These are phyloP conservation scores for Phytophthora macrochlamydospora DNA, from an alignment of 352 stramenopile species.

Conservation along the genomic window DNA sequence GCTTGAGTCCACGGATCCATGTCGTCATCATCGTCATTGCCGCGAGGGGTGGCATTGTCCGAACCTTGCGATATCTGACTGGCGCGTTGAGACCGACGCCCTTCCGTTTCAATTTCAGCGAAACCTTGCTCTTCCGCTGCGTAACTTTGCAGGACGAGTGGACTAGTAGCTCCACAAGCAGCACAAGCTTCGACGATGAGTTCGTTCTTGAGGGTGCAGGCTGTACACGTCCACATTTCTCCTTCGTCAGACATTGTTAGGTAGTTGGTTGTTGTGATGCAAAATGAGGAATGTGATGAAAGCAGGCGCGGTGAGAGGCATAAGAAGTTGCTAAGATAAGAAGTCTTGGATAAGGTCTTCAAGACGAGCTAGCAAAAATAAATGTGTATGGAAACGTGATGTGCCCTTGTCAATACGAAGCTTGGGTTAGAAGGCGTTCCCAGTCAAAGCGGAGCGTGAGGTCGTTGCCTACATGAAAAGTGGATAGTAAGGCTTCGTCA, in stretches of 20 bases:
- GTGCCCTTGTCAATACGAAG: background rate
- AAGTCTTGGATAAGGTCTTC: conserved; percentile 12
- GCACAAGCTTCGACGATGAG: conserved; percentile 60
- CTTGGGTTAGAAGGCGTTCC: background rate
- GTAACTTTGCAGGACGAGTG: conserved; percentile 67
- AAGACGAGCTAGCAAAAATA: conserved; percentile 21
- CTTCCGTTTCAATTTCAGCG: conserved; percentile 11
- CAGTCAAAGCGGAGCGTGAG: conserved; percentile 12
- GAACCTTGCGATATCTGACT: conserved; percentile 50
- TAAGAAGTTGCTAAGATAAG: background rate
- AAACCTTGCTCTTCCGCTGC: conserved; percentile 47
- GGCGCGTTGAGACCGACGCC: conserved; percentile 21
- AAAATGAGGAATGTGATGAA: conserved; percentile 19
- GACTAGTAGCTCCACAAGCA: conserved; percentile 70
- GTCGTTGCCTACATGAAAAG: conserved; percentile 3
- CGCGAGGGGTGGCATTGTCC: conserved; percentile 31
- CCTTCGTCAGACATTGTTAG: conserved; percentile 30
- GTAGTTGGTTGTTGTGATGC: background rate
- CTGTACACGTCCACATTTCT: conserved; percentile 52
- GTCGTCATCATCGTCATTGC: conserved; percentile 36
- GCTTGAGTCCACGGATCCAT: conserved; percentile 69
- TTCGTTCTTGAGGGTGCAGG: conserved; percentile 69
- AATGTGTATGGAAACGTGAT: background rate
- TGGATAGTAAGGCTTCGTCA: background rate
- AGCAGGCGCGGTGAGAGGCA: background rate